Conservation (phyloP, 192 early-diverging fungal species). For the Chytriomyces sp. region DNA sequence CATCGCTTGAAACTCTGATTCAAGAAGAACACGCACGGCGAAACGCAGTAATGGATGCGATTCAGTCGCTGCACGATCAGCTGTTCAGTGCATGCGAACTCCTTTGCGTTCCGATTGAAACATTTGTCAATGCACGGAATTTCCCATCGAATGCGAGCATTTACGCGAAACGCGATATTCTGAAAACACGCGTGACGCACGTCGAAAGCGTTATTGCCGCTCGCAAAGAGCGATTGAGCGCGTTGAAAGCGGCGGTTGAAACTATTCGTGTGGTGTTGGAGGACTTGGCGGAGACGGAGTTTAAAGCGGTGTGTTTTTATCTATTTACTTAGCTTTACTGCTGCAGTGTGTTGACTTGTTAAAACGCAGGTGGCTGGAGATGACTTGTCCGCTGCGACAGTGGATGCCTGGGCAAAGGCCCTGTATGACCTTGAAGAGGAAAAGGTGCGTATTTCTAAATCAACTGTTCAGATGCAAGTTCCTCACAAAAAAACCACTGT, state of each 20-base stretch:
- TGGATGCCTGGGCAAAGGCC: slow-evolving; percentile 13
- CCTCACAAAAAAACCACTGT: no score
- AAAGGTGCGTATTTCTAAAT: neutral
- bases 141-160: slow-evolving; percentile 16
- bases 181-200: neutral
- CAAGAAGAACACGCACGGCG: slow-evolving; percentile 11
- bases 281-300: slow-evolving; percentile 4
- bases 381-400: slow-evolving; percentile 20
- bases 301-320: slow-evolving; percentile 4
- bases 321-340: neutral
- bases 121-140: slow-evolving; percentile 12
- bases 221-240: slow-evolving; percentile 13
- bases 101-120: slow-evolving; percentile 26
- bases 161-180: slow-evolving; percentile 28
- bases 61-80: slow-evolving; percentile 19
- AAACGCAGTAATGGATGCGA: neutral
- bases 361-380: neutral
- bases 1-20: slow-evolving; percentile 18
- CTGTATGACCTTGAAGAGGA: slow-evolving; percentile 30
- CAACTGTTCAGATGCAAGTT: neutral
- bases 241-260: slow-evolving; percentile 6
- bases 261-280: slow-evolving; percentile 1
- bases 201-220: slow-evolving; percentile 14
- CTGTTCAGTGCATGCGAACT: slow-evolving; percentile 10
- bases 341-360: neutral